Evolutionary conservation across 202 grass and related monocot species (phyloP).

Genomic region (Carex sylvatica): DNA sequence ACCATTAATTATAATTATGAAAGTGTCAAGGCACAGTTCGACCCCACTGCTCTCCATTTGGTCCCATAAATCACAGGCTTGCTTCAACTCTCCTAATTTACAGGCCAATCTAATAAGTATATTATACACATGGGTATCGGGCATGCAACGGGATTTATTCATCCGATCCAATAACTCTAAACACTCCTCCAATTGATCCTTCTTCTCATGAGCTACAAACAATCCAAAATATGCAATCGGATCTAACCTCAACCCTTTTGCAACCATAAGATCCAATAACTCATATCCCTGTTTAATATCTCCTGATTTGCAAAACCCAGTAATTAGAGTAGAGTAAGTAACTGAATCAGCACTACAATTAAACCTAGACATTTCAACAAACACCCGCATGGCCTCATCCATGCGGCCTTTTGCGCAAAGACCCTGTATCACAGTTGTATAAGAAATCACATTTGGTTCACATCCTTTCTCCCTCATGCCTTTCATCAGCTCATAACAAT

Average conservation of each 20-base stretch:
- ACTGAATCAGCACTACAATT: constrained; percentile 55
- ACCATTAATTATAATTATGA: constrained; percentile 76
- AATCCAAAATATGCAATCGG: constrained; percentile 58
- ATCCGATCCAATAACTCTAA: constrained; percentile 83
- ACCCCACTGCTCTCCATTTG: constrained; percentile 66
- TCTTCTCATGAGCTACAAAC: constrained; percentile 67
- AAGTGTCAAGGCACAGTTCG: constrained; percentile 66
- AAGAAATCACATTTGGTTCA: constrained; percentile 76
- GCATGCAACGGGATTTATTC: constrained; percentile 50
- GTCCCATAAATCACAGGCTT: constrained; percentile 64
- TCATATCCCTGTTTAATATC: constrained; percentile 68
- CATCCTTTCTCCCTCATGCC: constrained; percentile 68
- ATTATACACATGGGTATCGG: constrained; percentile 66
- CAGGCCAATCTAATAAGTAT: constrained; percentile 75
- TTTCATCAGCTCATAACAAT: constrained; percentile 60
- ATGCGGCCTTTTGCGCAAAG: constrained; percentile 67
- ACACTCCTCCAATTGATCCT: constrained; percentile 81
- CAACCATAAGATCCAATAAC: constrained; percentile 60
- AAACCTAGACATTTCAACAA: constrained; percentile 91
- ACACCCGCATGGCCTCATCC: constrained; percentile 80
- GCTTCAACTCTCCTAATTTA: constrained; percentile 73
- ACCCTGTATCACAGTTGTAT: constrained; percentile 96
- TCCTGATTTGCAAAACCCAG: constrained; percentile 71
- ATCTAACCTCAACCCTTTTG: constrained; percentile 55
- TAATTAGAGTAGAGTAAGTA: constrained; percentile 68